Conservation (phyloP, 2,329 filamentous ascomycete species). For the Calonectria pseudoreteaudii region DNA sequence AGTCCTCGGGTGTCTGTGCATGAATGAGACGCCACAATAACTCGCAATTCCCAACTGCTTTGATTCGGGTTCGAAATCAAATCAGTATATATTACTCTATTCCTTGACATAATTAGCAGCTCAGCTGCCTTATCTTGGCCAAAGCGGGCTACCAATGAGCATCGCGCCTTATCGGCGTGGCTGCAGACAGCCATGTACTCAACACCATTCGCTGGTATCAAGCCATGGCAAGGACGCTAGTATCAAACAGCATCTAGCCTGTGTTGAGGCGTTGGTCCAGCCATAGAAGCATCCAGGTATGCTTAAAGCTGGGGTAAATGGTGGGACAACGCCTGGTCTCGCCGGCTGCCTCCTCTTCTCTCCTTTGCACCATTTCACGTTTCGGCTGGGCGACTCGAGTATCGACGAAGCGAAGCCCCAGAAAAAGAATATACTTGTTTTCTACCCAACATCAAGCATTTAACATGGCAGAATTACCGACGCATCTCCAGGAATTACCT, state of each 20-base stretch:
- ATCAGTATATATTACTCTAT: background rate
- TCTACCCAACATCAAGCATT: too few relatives aligned
- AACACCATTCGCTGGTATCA: background rate
- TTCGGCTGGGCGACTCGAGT: background rate
- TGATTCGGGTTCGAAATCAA: background rate
- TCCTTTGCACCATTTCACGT: background rate
- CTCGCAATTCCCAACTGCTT: background rate
- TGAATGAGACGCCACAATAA: background rate
- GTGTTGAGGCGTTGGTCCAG: background rate
- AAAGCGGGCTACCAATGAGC: background rate
- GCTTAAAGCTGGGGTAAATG: background rate
- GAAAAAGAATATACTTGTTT: too few relatives aligned
- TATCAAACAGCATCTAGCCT: background rate
- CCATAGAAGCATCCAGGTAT: background rate
- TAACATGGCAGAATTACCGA: background rate
- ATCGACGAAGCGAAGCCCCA: background rate
- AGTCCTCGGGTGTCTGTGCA: background rate
- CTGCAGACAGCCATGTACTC: background rate
- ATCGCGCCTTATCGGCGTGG: background rate
- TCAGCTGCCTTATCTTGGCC: background rate
- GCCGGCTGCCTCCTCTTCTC: background rate
- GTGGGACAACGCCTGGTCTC: background rate
- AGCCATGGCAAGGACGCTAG: background rate
- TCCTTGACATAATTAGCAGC: background rate
- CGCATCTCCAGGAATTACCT: background rate